phyloP scores from a whole-genome alignment of 306 rosid species.

The Lithocarpus polystachyus region DNA sequence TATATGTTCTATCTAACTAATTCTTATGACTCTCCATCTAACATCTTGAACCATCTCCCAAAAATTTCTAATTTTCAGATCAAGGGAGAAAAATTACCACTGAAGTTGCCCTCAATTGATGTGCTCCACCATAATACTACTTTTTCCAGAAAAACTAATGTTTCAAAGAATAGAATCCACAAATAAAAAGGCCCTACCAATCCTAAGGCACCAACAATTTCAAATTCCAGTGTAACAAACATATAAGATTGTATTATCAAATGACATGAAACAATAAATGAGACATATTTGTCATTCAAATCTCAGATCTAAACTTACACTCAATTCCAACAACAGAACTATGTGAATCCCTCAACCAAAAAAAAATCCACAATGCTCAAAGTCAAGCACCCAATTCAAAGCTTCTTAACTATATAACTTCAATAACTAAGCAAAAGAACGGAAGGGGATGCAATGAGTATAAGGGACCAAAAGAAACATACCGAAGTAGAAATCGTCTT shows the following conservation, averaged over 20 bases:
- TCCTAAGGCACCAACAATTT: neutral
- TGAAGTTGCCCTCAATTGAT: neutral
- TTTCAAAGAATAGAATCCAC: neutral
- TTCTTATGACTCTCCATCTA: neutral
- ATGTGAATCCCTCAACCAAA: neutral
- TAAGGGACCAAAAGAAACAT: conserved; percentile 15
- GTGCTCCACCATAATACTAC: neutral
- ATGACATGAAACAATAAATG: neutral
- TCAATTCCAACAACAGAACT: neutral
- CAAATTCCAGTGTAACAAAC: neutral
- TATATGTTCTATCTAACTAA: neutral
- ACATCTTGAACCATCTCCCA: neutral
- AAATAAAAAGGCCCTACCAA: neutral
- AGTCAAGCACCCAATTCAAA: neutral
- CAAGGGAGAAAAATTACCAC: neutral
- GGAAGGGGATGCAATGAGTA: neutral
- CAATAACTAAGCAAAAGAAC: neutral
- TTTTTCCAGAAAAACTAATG: neutral
- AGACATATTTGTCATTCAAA: neutral
- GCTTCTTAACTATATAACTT: neutral
- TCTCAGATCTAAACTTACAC: neutral
- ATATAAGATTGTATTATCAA: neutral
- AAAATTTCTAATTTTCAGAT: neutral
- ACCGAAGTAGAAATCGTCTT: conserved; percentile 89
- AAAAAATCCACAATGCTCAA: neutral